Evolutionary conservation across 768 basidiomycete species (phyloP).

Genomic region (Gymnopilus dilepis): DNA sequence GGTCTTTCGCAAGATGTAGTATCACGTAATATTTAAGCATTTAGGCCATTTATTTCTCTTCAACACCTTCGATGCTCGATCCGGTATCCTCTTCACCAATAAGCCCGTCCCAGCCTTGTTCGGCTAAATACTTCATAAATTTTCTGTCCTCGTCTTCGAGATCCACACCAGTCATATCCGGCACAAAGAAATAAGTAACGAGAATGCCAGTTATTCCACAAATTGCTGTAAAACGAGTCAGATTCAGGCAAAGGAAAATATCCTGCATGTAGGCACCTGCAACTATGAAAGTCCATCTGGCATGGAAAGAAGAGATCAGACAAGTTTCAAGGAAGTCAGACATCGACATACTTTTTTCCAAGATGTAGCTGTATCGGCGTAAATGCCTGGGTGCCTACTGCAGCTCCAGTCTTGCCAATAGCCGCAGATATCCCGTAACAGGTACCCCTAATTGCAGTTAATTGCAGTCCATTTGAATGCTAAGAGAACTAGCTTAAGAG

Average conservation of each 20-base stretch:
- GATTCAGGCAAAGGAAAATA: neutral
- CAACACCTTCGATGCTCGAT: constrained; percentile 7
- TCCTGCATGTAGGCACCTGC: constrained; percentile 20
- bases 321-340: neutral
- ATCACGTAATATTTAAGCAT: neutral
- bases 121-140: constrained; percentile 63
- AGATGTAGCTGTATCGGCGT: constrained; percentile 71
- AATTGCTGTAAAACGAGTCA: constrained; percentile 46
- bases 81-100: constrained; percentile 59
- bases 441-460: constrained; percentile 59
- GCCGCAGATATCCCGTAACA: constrained; percentile 74
- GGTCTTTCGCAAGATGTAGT: no score
- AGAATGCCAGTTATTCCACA: constrained; percentile 67
- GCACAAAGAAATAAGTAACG: constrained; percentile 71
- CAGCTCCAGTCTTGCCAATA: constrained; percentile 73
- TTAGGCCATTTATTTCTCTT: neutral
- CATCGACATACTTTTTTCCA: constrained; percentile 57
- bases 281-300: constrained; percentile 70
- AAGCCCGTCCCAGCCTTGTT: constrained; percentile 69
- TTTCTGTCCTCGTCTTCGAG: constrained; percentile 68
- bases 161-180: constrained; percentile 70
- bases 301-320: neutral
- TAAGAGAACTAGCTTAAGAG: neutral
- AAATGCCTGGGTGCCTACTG: constrained; percentile 72
- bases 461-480: neutral